A percentile compares a stretch with the other conserved stretches of the same genome.
phyloP scores from a whole-genome alignment of 1,284 basidiomycete species.

The Cutaneotrichosporon mucoides region DNA sequence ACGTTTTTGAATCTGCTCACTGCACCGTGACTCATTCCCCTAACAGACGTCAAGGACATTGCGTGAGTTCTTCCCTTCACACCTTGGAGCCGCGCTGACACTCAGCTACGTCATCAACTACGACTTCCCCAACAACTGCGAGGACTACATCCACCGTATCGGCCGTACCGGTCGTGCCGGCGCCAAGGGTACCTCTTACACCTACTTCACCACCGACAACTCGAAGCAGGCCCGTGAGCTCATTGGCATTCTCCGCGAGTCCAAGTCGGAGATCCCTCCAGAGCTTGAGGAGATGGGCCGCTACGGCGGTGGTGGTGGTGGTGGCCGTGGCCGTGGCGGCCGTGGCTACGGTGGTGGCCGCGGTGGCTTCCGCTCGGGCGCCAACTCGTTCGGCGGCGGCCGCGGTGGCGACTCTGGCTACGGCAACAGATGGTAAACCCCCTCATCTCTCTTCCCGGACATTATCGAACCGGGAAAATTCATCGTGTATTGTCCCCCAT shows the following conservation, averaged over 20 bases:
- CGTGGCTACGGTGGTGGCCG: conserved; percentile 54
- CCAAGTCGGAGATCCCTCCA: conserved; percentile 79
- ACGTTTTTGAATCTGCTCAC: conserved; percentile 21
- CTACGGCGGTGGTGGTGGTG: conserved; percentile 64
- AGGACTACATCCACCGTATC: conserved; percentile 57
- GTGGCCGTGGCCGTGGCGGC: conserved; percentile 47
- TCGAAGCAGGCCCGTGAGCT: conserved; percentile 91
- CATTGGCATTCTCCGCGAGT: conserved; percentile 80
- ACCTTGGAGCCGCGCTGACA: conserved; percentile 16
- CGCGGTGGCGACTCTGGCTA: conserved; percentile 45
- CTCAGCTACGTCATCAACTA: conserved; percentile 58
- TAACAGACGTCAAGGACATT: conserved; percentile 48
- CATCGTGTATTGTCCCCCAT: not conserved
- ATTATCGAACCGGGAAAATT: not conserved
- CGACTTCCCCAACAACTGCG: conserved; percentile 78
- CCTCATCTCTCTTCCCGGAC: not conserved
- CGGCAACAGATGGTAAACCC: conserved; percentile 33
- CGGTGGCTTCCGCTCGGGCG: conserved; percentile 30
- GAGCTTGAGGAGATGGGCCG: conserved; percentile 91
- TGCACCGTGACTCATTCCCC: conserved; percentile 12
- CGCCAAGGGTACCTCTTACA: conserved; percentile 69
- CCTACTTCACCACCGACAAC: conserved; percentile 94
- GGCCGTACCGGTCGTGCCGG: conserved; percentile 59
- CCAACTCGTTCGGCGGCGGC: conserved; percentile 24
- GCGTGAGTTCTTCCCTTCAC: conserved; percentile 15